Base-by-base conservation (phyloP, 768 basidiomycete species). In the Tricholoma matsutake region DNA sequence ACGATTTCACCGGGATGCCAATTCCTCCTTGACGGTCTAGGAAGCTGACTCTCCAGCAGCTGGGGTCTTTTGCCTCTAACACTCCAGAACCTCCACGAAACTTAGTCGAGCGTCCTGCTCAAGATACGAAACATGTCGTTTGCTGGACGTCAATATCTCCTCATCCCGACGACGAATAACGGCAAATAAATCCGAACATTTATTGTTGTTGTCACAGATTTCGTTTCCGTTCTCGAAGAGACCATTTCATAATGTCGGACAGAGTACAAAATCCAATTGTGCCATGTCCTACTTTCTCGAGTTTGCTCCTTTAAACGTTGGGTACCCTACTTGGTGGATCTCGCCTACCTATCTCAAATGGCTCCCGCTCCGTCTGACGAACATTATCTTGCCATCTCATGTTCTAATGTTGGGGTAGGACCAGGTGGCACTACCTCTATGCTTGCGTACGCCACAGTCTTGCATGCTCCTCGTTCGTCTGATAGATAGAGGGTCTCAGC, bases 371-470 rank as follows among this genome's bases (percentile, higher is more conserved):
- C 73, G 20, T 65, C 75, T 43, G 65, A 69, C 22, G 86, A 74
- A 45, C 80, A 81, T 58, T 78, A 86, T 63, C 71, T 88, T 45
- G 81, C 86, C 6, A 71, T 92, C 45, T 83, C 88, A 14, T 90
- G 86, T 64, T 76, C 79, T 55, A 86, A 85, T 63, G 87, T 92
- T n/a, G 91, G 91, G 11, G 87, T 89, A 37, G 90, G 90, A 29
- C 86, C 88, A 16, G 90, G 91, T 3, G 91, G 91, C 6, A 87
- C 87, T 14, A 93, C 91, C 1, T 83, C 86, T 39, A 89, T 93
- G 86, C 78, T 93, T 35, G 91, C 90, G 91, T 92, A 76, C 63
- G 87, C 80, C 54, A 53, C 52, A 47, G 43, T 31, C 29, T 34
- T 52, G 54, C 51, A n/a, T 9, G 37, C 54, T 47, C 52, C 34